phyloP scores from a whole-genome alignment of 2,329 filamentous ascomycete species.

The Cytospora schulzeri region DNA sequence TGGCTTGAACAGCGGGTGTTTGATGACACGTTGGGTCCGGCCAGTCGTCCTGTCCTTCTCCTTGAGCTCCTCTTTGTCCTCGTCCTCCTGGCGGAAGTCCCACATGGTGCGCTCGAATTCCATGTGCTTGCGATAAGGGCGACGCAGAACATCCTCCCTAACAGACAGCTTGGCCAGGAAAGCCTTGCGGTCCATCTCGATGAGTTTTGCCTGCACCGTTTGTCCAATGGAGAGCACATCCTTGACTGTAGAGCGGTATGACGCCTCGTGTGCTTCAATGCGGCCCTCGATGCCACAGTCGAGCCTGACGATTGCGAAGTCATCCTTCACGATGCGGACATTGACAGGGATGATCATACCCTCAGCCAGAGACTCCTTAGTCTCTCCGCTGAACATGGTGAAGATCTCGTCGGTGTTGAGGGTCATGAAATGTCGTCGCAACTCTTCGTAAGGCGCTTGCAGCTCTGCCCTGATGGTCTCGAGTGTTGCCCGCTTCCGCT shows the following conservation, averaged over 20 bases:
- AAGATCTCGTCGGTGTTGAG: conserved; percentile 80
- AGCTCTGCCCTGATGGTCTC: conserved; percentile 95
- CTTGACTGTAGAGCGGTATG: conserved; percentile 69
- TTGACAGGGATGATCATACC: conserved; percentile 93
- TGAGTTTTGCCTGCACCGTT: conserved; percentile 83
- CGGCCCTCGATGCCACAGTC: conserved; percentile 93
- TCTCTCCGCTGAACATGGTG: conserved; percentile 96
- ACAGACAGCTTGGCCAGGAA: conserved; percentile 84
- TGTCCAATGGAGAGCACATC: conserved; percentile 78
- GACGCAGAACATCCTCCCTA: conserved; percentile 76
- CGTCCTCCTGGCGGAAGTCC: conserved; percentile 80
- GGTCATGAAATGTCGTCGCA: conserved; percentile 76
- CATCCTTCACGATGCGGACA: conserved; percentile 84
- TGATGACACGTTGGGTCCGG: conserved; percentile 91
- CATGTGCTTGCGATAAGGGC: conserved; percentile 68
- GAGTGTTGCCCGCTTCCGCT: conserved; percentile 91
- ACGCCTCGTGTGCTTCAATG: conserved; percentile 80
- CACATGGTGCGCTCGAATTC: conserved; percentile 80
- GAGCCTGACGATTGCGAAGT: conserved; percentile 90
- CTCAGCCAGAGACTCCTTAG: conserved; percentile 75
- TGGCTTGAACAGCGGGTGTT: conserved; percentile 92
- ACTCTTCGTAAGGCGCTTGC: conserved; percentile 89
- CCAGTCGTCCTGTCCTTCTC: conserved; percentile 86
- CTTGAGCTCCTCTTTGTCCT: conserved; percentile 79
- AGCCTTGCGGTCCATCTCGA: conserved; percentile 83